Conservation (phyloP, 768 basidiomycete genomes). For the Boletus barrowsii region DNA sequence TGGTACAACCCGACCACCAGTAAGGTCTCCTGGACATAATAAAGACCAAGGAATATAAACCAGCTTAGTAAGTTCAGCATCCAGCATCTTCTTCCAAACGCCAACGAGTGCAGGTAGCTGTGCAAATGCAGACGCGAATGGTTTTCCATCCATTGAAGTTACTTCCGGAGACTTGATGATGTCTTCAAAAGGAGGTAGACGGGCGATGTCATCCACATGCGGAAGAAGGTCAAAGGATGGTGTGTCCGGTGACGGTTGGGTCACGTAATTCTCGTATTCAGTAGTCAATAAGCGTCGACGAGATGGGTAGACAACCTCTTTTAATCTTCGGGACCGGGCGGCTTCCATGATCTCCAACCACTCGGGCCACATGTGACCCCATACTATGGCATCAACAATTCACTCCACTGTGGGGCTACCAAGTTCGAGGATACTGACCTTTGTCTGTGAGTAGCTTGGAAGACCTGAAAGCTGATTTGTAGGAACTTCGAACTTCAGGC, state of each 20-base stretch:
- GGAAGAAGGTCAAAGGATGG: conserved; percentile 10
- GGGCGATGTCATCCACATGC: conserved; percentile 10
- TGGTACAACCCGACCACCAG: background rate
- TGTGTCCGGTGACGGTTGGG: background rate
- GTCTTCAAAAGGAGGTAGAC: conserved; percentile 10
- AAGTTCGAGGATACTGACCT: background rate
- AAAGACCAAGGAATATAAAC: conserved; percentile 7
- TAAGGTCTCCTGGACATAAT: background rate
- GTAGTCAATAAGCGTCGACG: conserved; percentile 5
- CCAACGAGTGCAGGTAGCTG: conserved; percentile 7
- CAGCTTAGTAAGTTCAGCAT: conserved; percentile 1
- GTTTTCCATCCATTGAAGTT: background rate
- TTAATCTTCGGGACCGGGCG: conserved; percentile 1
- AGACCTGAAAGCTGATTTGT: background rate
- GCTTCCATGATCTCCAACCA: conserved; percentile 1
- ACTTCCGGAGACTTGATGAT: conserved; percentile 5
- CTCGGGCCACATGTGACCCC: conserved; percentile 5
- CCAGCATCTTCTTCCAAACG: conserved; percentile 9
- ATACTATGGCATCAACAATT: background rate
- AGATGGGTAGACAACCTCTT: background rate
- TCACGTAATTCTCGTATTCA: conserved; percentile 14
- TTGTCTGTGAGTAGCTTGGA: conserved; percentile 7
- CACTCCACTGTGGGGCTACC: too few species aligned
- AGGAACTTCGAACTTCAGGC: background rate
- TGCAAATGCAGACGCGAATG: conserved; percentile 11